These are phyloP conservation scores for Lizonia empirigonia DNA, from an alignment of 2,329 filamentous ascomycete species.

Conservation along the genomic window DNA sequence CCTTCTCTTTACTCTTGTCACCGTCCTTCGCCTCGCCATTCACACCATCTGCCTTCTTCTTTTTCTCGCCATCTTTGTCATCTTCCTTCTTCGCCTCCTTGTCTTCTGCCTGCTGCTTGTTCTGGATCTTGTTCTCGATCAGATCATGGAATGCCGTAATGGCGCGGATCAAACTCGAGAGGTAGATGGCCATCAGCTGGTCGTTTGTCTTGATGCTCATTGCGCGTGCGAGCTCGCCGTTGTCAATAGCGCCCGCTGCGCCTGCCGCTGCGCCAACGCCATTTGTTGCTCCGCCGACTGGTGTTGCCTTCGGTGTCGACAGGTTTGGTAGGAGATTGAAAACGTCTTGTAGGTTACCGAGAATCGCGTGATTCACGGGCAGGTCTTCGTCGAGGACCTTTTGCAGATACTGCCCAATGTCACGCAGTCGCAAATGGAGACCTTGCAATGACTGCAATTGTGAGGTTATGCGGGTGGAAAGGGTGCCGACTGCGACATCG, in stretches of 20 bases:
- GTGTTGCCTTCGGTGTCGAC: constrained; percentile 73
- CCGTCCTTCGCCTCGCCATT: constrained; percentile 53
- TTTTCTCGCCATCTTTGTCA: constrained; percentile 68
- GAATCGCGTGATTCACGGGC: constrained; percentile 94
- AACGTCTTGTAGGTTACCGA: constrained; percentile 98
- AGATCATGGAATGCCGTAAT: constrained; percentile 99
- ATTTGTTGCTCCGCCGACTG: constrained; percentile 53
- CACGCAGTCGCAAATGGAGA: constrained; percentile 88
- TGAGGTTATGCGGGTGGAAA: constrained; percentile 95
- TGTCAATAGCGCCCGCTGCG: constrained; percentile 57
- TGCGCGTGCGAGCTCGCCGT: constrained; percentile 87
- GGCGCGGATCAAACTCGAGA: constrained; percentile 93
- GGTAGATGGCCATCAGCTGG: constrained; percentile 97
- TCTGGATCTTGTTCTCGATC: constrained; percentile 99
- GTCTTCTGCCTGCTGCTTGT: constrained; percentile 94
- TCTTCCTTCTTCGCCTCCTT: constrained; percentile 74
- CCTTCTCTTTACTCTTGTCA: constrained; percentile 62
- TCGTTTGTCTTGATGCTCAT: constrained; percentile 99
- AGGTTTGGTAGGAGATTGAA: constrained; percentile 98
- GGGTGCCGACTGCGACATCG: constrained; percentile 94
- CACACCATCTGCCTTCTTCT: constrained; percentile 62
- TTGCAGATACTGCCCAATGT: constrained; percentile 93
- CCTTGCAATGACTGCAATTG: constrained; percentile 97
- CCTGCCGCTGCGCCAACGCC: constrained; percentile 57
- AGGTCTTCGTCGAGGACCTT: constrained; percentile 93